Evolutionary conservation across 108 stramenopile genomes (phyloP).

Genomic region (Hondaea fermentalgiana): DNA sequence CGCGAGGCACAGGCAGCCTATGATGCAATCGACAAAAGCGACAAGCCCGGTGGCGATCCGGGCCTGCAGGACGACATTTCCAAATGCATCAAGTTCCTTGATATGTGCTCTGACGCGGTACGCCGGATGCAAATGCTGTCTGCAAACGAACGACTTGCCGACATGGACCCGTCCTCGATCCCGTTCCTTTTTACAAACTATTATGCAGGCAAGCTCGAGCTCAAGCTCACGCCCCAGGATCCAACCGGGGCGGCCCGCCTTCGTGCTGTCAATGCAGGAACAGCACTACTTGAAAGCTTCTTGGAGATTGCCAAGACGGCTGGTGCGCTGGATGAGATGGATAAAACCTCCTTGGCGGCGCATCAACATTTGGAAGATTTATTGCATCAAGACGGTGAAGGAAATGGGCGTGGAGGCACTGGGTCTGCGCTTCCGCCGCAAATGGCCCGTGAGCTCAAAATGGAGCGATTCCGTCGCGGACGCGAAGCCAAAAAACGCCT

Average conservation of each 20-base stretch:
- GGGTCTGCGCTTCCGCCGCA: neutral
- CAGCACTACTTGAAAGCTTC: neutral
- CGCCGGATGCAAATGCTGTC: neutral
- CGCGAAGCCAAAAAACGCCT: neutral
- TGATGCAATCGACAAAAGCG: neutral
- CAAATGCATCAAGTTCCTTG: neutral
- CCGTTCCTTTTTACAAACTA: neutral
- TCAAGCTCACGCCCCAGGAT: neutral
- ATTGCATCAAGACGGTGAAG: neutral
- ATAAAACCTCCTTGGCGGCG: neutral
- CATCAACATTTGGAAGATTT: neutral
- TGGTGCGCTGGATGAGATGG: neutral
- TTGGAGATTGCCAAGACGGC: neutral
- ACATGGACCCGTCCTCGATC: constrained; percentile 7
- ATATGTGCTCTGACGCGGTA: neutral
- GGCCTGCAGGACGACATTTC: constrained; percentile 3
- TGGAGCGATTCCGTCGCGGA: neutral
- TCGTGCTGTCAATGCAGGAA: neutral
- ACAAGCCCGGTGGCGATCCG: neutral
- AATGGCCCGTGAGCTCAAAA: neutral
- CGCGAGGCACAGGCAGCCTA: neutral
- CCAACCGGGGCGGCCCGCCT: neutral
- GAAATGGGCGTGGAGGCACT: neutral
- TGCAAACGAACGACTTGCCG: neutral
- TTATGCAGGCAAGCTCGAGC: neutral